Base-by-base conservation (phyloP, 1,284 basidiomycete species). In the Psilocybe mexicana region DNA sequence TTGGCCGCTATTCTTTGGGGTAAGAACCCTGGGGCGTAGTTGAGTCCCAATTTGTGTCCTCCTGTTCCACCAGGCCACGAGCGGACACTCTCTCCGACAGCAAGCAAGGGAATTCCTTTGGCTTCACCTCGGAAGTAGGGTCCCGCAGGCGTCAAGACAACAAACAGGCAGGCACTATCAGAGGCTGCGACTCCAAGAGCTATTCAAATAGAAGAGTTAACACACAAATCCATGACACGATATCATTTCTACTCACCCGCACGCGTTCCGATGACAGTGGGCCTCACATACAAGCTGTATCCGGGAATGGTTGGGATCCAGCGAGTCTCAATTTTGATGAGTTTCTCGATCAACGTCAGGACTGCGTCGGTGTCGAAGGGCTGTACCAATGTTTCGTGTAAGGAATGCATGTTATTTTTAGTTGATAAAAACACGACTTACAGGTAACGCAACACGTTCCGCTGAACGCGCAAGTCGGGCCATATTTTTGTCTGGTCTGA, bases 21-120 rank as follows among this genome's bases (percentile, higher is more conserved):
- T 8, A 81, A 68, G 71, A 93, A 88, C 2, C 82, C 82, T 0
- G 88, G 84, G 0, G 87, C 76, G 67, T 92, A 93, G 74, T 93
- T 93, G 14, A 83, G 65, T 0, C 82, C 82, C n/a, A 90, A 72
- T 70, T 90, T 90, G 74, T 80, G 75, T 0, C 74, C 81, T 23
- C 88, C 88, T 0, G 86, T 88, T 6, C 87, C 91, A 45, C 92
- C 92, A 0, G 92, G 93, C 91, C 92, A 94, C 0, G 93, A 82
- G 44, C 93, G 85, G 3, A 93, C 90, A 61, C 78, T 80, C 48
- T 87, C 81, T 23, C 76, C 74, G 10, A 88, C 83, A 1, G 88
- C 91, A 54, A 92, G 83, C 8, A 95, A 76, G 1, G 87, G 84
- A 51, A 94, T 79, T 8, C 60, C 61, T 66, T 83, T 85, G 26